Percentiles rank a stretch among this genome's conserved stretches.
These are phyloP conservation scores for Globisporangium paroecandrum DNA, from an alignment of 352 stramenopile species.

Conservation along the genomic window DNA sequence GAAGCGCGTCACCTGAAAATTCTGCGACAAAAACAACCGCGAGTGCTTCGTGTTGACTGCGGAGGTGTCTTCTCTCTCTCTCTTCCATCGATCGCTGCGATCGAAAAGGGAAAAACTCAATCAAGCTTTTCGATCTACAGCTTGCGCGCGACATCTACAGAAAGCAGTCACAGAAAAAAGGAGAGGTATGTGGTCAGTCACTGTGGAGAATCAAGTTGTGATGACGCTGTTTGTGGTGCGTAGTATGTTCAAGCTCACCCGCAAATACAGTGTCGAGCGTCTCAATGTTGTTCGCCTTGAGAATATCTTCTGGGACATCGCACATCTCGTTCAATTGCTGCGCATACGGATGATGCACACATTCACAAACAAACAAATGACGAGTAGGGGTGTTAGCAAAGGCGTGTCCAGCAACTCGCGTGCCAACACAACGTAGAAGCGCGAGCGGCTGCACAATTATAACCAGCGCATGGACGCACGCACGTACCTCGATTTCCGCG, in stretches of 20 bases:
- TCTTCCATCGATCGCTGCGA: background rate
- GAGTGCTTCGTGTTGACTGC: background rate
- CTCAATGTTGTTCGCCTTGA: slow-evolving; percentile 74
- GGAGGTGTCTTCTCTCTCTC: slow-evolving; percentile 5
- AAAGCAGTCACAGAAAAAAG: background rate
- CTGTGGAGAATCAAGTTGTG: background rate
- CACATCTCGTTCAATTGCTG: slow-evolving; percentile 84
- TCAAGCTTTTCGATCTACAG: slow-evolving; percentile 8
- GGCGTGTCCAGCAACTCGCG: background rate
- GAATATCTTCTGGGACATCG: slow-evolving; percentile 68
- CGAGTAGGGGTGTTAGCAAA: background rate
- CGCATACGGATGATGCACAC: background rate
- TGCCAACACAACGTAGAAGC: background rate
- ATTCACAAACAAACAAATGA: background rate
- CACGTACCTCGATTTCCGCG: slow-evolving; percentile 68
- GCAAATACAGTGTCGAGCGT: slow-evolving; percentile 72
- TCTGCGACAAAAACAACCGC: slow-evolving; percentile 6
- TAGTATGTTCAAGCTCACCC: slow-evolving; percentile 30
- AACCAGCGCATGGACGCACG: background rate
- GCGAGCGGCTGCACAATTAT: background rate
- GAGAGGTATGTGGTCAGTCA: background rate
- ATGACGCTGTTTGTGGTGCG: background rate
- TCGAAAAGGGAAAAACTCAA: background rate
- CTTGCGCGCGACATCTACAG: slow-evolving; percentile 17
- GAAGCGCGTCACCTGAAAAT: slow-evolving; percentile 2